These are phyloP conservation scores for Geotrichum aggregatum DNA, from an alignment of 1,139 yeast species.

Conservation along the genomic window DNA sequence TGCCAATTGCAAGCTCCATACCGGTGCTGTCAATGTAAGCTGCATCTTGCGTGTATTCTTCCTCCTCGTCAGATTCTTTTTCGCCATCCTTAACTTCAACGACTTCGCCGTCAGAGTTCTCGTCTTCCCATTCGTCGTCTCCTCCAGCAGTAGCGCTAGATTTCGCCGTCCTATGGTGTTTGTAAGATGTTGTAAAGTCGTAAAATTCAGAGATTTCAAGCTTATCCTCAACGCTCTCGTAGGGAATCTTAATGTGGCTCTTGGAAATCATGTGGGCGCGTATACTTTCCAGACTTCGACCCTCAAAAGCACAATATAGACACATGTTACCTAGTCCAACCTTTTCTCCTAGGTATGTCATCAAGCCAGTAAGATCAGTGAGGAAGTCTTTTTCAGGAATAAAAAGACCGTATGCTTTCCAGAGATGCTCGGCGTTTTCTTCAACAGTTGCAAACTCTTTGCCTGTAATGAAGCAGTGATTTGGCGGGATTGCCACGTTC, in stretches of 20 bases:
- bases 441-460: conserved; percentile 50
- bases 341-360: conserved; percentile 72
- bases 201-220: conserved; percentile 77
- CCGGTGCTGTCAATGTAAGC: conserved; percentile 58
- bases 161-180: conserved; percentile 27
- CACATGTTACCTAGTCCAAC: conserved; percentile 85
- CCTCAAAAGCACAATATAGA: conserved; percentile 77
- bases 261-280: conserved; percentile 86
- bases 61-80: conserved; percentile 51
- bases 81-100: conserved; percentile 44
- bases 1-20: conserved; percentile 79
- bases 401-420: conserved; percentile 71
- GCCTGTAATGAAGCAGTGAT: conserved; percentile 75
- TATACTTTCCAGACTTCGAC: conserved; percentile 75
- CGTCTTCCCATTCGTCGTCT: conserved; percentile 47
- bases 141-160: conserved; percentile 38
- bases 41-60: conserved; percentile 40
- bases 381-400: conserved; percentile 77
- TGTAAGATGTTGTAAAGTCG: conserved; percentile 72
- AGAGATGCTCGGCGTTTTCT: conserved; percentile 73
- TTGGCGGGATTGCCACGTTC: conserved; percentile 65
- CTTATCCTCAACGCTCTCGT: conserved; percentile 77
- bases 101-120: conserved; percentile 42
- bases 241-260: conserved; percentile 85
- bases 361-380: conserved; percentile 63